Evolutionary conservation across 1,139 yeast genomes (phyloP).

Genomic region (Kodamaea suecica): DNA sequence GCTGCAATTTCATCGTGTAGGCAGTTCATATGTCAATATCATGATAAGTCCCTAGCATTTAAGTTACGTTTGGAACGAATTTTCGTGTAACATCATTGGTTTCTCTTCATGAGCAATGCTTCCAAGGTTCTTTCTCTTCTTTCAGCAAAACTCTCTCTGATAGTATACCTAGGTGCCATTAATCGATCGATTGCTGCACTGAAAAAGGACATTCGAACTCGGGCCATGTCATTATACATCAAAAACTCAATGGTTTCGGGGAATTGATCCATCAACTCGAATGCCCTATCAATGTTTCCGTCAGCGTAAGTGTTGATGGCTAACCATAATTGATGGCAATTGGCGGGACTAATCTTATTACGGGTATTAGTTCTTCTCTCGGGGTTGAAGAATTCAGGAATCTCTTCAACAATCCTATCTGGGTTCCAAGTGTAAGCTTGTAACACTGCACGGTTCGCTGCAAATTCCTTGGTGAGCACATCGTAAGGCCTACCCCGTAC

Average conservation of each 20-base stretch:
- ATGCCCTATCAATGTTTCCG: slow-evolving; percentile 18
- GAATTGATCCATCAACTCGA: slow-evolving; percentile 28
- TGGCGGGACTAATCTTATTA: slow-evolving; percentile 19
- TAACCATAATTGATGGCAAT: slow-evolving; percentile 17
- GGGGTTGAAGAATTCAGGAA: slow-evolving; percentile 27
- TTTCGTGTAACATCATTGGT: not conserved
- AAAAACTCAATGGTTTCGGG: slow-evolving; percentile 36
- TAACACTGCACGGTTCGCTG: slow-evolving; percentile 2
- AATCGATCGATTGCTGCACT: slow-evolving; percentile 23
- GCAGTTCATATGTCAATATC: not conserved
- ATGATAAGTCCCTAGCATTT: too few relatives aligned
- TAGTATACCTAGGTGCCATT: slow-evolving; percentile 19
- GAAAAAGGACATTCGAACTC: slow-evolving; percentile 21
- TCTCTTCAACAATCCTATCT: slow-evolving; percentile 12
- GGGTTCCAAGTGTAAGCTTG: slow-evolving; percentile 10
- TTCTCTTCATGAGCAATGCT: slow-evolving; percentile 10
- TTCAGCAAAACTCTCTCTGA: slow-evolving; percentile 18
- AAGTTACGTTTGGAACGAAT: too few relatives aligned
- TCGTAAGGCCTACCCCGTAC: slow-evolving; percentile 4
- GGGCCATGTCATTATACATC: slow-evolving; percentile 19
- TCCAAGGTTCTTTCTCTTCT: slow-evolving; percentile 21
- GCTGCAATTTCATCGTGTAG: not conserved
- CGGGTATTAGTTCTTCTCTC: slow-evolving; percentile 21
- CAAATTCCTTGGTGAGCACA: slow-evolving; percentile 11
- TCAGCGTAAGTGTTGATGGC: slow-evolving; percentile 19